These are phyloP conservation scores for Helotiales sp. DNA, from an alignment of 2,329 filamentous ascomycete species.

Conservation along the genomic window DNA sequence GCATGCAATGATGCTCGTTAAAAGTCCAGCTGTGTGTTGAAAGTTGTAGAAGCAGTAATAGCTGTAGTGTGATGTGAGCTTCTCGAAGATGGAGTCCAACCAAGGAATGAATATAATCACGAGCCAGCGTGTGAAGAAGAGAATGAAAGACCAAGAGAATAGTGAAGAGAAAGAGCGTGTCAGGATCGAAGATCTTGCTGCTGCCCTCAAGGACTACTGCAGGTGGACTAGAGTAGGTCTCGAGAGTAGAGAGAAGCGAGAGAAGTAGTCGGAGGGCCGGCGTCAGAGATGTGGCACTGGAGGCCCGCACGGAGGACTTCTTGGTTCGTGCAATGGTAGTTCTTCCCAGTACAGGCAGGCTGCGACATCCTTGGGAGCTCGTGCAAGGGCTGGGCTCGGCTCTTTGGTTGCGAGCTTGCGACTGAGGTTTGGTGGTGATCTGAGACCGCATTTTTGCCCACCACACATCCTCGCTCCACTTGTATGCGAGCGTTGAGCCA, in stretches of 20 bases:
- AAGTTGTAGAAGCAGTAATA: neutral
- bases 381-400: constrained; percentile 7
- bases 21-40: constrained; percentile 7
- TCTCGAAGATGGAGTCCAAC: constrained; percentile 28
- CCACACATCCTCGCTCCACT: neutral
- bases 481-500: neutral
- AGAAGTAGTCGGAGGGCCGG: constrained; percentile 17
- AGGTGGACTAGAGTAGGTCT: constrained; percentile 24
- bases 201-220: constrained; percentile 17
- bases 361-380: constrained; percentile 11
- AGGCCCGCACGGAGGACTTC: constrained; percentile 14
- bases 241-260: constrained; percentile 11
- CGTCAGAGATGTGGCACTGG: constrained; percentile 15
- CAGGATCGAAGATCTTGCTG: constrained; percentile 29
- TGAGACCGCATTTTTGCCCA: constrained; percentile 6
- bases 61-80: constrained; percentile 19
- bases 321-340: constrained; percentile 12
- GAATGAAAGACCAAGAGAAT: constrained; percentile 29
- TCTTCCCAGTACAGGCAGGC: constrained; percentile 12
- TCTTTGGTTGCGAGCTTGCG: constrained; percentile 11
- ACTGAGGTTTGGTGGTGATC: constrained; percentile 8
- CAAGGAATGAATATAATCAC: constrained; percentile 39
- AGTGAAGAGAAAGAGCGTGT: constrained; percentile 29
- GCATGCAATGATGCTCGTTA: constrained; percentile 34
- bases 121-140: constrained; percentile 42